Percentiles rank a stretch among this genome's conserved stretches.
Conservation (phyloP, 2,329 filamentous ascomycete genomes). For the Lachnellula hyalina region DNA sequence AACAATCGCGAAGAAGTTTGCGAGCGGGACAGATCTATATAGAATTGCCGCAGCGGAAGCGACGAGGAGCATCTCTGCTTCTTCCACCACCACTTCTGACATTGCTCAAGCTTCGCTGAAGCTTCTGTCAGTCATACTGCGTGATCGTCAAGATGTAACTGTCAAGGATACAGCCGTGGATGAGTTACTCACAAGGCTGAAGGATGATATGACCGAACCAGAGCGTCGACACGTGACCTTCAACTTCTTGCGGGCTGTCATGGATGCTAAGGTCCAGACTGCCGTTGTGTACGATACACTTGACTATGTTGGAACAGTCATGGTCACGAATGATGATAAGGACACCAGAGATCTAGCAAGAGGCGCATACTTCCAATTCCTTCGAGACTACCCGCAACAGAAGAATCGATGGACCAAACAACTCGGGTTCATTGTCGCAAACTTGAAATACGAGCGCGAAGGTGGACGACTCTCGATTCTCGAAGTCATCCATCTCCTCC, state of each 20-base stretch:
- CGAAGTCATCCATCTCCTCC: conserved; percentile 81
- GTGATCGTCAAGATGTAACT: conserved; percentile 69
- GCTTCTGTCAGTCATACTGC: conserved; percentile 75
- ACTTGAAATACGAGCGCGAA: conserved; percentile 83
- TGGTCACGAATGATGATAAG: conserved; percentile 93
- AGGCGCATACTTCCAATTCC: conserved; percentile 87
- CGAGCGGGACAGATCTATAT: conserved; percentile 45
- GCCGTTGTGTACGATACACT: conserved; percentile 86
- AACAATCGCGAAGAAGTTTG: too few species aligned
- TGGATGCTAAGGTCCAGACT: conserved; percentile 80
- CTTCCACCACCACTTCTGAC: conserved; percentile 74
- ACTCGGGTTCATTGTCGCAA: conserved; percentile 80
- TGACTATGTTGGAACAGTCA: conserved; percentile 82
- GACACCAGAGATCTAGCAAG: conserved; percentile 82
- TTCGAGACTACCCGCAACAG: conserved; percentile 90
- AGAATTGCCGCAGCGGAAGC: conserved; percentile 82
- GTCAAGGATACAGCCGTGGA: conserved; percentile 80
- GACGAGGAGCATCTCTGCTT: conserved; percentile 70
- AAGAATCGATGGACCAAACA: conserved; percentile 87
- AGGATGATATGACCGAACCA: conserved; percentile 86
- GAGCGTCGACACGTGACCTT: conserved; percentile 90
- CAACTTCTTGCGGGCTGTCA: conserved; percentile 83
- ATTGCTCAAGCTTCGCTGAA: conserved; percentile 85
- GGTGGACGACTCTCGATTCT: conserved; percentile 88
- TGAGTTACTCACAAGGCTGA: conserved; percentile 73